These are phyloP conservation scores for Apiospora rasikravindrae DNA, from an alignment of 2,329 filamentous ascomycete genomes.

Conservation along the genomic window DNA sequence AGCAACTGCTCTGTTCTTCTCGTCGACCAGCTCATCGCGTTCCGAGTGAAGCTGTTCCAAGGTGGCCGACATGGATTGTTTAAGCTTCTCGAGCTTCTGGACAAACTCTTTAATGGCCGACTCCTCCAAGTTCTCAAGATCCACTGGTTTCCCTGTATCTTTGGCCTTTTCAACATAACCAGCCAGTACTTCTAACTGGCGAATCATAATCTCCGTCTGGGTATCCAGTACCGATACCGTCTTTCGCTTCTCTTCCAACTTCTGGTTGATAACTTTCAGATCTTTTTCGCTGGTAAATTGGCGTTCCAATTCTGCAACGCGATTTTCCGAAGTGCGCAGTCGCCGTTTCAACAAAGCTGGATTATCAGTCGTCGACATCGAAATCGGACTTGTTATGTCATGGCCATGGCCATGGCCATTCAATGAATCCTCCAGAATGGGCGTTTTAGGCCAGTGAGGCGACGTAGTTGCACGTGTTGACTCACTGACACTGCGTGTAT, in stretches of 20 bases:
- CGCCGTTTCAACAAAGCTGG: constrained; percentile 73
- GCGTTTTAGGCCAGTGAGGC: constrained; percentile 73
- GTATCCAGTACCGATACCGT: constrained; percentile 94
- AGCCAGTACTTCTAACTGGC: constrained; percentile 86
- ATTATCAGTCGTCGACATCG: constrained; percentile 67
- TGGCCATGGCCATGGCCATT: constrained; percentile 53
- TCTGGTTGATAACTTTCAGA: constrained; percentile 80
- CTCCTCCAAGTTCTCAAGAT: constrained; percentile 83
- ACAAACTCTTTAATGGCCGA: constrained; percentile 92
- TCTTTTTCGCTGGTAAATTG: constrained; percentile 71
- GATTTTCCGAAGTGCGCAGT: constrained; percentile 79
- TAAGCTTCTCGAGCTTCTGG: constrained; percentile 69
- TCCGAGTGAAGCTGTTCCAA: constrained; percentile 70
- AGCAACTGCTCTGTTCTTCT: constrained; percentile 80
- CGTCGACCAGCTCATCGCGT: constrained; percentile 81
- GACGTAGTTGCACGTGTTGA: constrained; percentile 69
- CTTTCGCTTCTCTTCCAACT: constrained; percentile 89
- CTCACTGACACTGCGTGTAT: constrained; percentile 69
- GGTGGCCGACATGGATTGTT: constrained; percentile 60
- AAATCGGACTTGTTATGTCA: constrained; percentile 76
- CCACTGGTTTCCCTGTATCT: constrained; percentile 78
- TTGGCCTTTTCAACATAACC: constrained; percentile 89
- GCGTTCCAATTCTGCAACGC: constrained; percentile 85
- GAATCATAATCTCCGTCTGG: constrained; percentile 93
- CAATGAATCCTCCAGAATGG: constrained; percentile 60